Evolutionary conservation across 2,329 filamentous ascomycete genomes (phyloP), one percentile per base, ranked within the genome.

Genomic region (Plectosphaerella sp.): DNA sequence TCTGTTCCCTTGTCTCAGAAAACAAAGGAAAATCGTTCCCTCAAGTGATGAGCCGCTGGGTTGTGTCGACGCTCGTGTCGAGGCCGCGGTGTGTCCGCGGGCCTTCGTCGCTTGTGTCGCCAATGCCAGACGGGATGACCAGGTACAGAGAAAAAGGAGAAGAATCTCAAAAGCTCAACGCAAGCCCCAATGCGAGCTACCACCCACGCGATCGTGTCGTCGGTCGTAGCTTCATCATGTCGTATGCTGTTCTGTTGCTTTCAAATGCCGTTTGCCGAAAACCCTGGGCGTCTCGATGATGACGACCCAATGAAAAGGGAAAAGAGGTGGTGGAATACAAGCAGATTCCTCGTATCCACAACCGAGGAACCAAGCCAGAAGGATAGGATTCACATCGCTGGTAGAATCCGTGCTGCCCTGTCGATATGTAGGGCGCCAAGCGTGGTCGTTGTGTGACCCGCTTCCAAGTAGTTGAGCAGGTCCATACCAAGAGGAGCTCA

Each of bases 351-450:
- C 50, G 52, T 47, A 52, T 52, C 47, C 55, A 54, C 54, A 48
- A 33, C 33, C 33, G 49, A 47, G 54, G 39, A 47, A 57, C 57
- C 56, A 50, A 61, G 57, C 58, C 55, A 61, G 58, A 59, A 54
- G 53, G 49, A 48, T 54, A 52, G 52, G 58, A 61, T 57, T 57
- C 56, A 60, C 60, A 47, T 51, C 53, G 47, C 49, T 54, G 48
- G 36, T 50, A 51, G 55, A 57, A 49, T 24, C 52, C 52, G 49
- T 52, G 52, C 33, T 35, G 46, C 57, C 56, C 56, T 60, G 54
- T 50, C 56, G 51, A 51, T 67, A 67, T 69, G 62, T 66, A 69
- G 67, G 59, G 62, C 62, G 55, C 54, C 62, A 60, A 62, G 58
- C 54, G 14, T 33, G 36, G 48, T 49, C 50, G 41, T 36, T 8